Evolutionary conservation across 106 monocot genomes (phyloP), one percentile per base, ranked within the genome.

Genomic region (Dendrobium chrysotoxum): DNA sequence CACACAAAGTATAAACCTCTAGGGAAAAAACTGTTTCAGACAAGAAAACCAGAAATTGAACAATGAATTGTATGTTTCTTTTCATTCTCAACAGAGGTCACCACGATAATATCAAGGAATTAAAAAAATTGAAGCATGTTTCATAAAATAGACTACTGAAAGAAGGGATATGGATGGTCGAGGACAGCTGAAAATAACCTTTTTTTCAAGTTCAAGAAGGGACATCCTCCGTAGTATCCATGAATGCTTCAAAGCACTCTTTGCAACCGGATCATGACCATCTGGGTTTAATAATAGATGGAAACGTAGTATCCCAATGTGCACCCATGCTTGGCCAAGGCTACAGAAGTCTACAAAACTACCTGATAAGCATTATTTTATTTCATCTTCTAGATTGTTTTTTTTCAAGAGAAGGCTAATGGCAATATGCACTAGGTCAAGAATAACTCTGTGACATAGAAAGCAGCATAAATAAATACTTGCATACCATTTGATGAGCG

Each of bases 251-350:
- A 86, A 85, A 80, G 85, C 57, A 83, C 86, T 89, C 77, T 92
- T 91, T 20, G 82, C 68, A 72, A 85, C 80, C 78, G 97, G 97
- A 85, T 98, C 97, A 61, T 83, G 80, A 47, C 80, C 85, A 81
- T 77, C 81, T 80, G 65, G 61, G 40, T 86, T 80, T 42, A 90
- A 41, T 78, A 94, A 84, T 41, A 97, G 85, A 82, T 77, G 64
- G 75, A 95, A 95, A 38, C 94, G 90, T 73, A 98, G 81, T 17
- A 79, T 76, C 23, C 97, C 97, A 85, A 98, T 79, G 70, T 91
- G 81, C 12, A 93, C 68, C 97, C 97, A 98, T 78, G 92, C 92
- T 89, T 50, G 82, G 4, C 90, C 92, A 82, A 94, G 77, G 80
- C 85, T 84, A 65, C 81, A 72, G 47, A 61, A 73, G 28, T 86